Evolutionary conservation across 2,329 filamentous ascomycete genomes (phyloP).

Genomic region (Ophiocordyceps camponoti-saundersi): DNA sequence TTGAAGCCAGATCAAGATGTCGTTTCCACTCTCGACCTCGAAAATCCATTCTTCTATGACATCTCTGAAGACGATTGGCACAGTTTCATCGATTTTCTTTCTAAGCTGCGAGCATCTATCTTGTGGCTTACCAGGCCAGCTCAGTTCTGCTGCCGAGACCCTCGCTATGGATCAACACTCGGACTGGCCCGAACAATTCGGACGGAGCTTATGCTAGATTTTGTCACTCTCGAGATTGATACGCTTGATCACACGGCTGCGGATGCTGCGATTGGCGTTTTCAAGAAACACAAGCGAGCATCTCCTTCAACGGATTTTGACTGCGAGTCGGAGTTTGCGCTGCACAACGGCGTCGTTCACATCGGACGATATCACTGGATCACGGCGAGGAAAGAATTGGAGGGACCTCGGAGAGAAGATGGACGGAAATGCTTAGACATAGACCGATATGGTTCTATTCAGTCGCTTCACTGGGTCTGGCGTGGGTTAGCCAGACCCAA

Average conservation of each 20-base stretch:
- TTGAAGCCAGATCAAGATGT: background rate
- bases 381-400: background rate
- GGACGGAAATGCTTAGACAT: background rate
- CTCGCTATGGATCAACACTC: constrained; percentile 1
- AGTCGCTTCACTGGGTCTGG: background rate
- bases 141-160: constrained; percentile 1
- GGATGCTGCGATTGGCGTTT: background rate
- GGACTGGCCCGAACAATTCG: constrained; percentile 2
- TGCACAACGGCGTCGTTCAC: background rate
- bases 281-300: background rate
- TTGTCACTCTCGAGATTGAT: constrained; percentile 1
- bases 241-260: background rate
- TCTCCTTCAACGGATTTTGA: background rate
- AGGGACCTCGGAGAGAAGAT: background rate
- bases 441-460: background rate
- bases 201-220: constrained; percentile 1
- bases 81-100: constrained; percentile 6
- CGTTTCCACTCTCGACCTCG: constrained; percentile 5
- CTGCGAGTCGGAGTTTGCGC: background rate
- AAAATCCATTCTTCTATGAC: constrained; percentile 4
- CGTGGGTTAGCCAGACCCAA: too few relatives aligned
- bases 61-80: constrained; percentile 2
- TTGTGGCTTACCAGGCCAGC: constrained; percentile 2
- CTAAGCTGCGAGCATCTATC: background rate
- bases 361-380: background rate